phyloP scores from a whole-genome alignment of 2,329 filamentous ascomycete genomes.

The Epichloe aotearoae region DNA sequence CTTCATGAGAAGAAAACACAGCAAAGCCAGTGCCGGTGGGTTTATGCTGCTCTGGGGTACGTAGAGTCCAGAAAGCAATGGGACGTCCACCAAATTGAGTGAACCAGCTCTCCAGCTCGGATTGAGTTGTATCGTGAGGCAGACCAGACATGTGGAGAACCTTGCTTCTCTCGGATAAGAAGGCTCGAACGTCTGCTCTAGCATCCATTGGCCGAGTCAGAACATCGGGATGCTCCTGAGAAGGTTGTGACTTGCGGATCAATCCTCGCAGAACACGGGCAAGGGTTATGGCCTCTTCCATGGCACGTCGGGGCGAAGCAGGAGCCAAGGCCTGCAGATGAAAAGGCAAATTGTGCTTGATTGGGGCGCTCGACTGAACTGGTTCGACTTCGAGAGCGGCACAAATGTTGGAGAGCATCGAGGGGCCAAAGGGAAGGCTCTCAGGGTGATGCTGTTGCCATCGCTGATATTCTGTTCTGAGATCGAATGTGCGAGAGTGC shows the following conservation, averaged over 20 bases:
- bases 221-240: conserved; percentile 88
- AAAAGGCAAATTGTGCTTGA: conserved; percentile 97
- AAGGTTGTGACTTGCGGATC: conserved; percentile 90
- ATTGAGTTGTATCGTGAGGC: conserved; percentile 96
- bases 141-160: conserved; percentile 96
- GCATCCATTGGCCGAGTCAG: conserved; percentile 93
- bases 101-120: conserved; percentile 98
- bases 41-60: conserved; percentile 97
- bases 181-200: conserved; percentile 87
- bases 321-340: conserved; percentile 92
- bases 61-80: conserved; percentile 97
- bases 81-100: conserved; percentile 95
- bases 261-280: conserved; percentile 83
- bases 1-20: conserved; percentile 97
- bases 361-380: conserved; percentile 91
- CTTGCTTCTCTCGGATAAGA: conserved; percentile 92
- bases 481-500: conserved; percentile 92
- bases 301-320: conserved; percentile 85
- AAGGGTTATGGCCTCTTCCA: conserved; percentile 94
- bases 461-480: conserved; percentile 92
- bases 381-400: conserved; percentile 96
- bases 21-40: conserved; percentile 98
- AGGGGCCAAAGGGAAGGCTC: conserved; percentile 90
- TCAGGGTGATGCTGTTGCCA: conserved; percentile 99
- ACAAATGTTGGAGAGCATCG: conserved; percentile 93